These are phyloP conservation scores for Citrus hindsii DNA, from an alignment of 345 rosid species.

Conservation along the genomic window DNA sequence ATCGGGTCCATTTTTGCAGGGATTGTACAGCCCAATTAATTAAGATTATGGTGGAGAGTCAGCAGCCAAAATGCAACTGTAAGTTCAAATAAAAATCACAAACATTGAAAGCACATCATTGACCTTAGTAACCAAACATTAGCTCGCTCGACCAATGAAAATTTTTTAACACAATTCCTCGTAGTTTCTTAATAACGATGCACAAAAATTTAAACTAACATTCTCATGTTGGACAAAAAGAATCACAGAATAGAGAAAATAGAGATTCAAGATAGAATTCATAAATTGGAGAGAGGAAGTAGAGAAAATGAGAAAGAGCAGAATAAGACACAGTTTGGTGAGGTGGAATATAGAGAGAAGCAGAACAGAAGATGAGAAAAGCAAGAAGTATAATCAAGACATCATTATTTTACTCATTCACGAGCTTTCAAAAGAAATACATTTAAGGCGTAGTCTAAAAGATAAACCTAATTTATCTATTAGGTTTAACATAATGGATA, in stretches of 20 bases:
- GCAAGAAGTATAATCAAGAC: neutral
- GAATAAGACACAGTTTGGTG: neutral
- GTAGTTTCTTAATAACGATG: neutral
- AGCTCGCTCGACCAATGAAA: neutral
- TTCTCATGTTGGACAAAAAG: neutral
- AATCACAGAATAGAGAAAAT: neutral
- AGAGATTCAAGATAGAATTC: neutral
- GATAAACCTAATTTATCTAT: neutral
- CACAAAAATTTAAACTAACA: neutral
- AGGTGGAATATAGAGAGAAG: neutral
- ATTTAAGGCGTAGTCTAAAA: neutral
- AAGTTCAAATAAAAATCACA: neutral
- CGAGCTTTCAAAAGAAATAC: neutral
- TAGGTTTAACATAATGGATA: neutral
- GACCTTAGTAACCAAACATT: neutral
- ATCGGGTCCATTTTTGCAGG: neutral
- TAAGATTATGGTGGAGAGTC: neutral
- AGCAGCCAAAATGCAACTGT: too few species aligned
- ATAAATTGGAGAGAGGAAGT: too few species aligned
- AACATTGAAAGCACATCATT: too few species aligned
- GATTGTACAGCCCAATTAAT: neutral
- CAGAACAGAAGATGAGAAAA: neutral
- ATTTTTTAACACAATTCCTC: neutral
- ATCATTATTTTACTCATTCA: neutral
- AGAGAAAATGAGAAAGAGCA: neutral